phyloP scores from a whole-genome alignment of 176 grass and related monocot species.

The Avena eriantha region DNA sequence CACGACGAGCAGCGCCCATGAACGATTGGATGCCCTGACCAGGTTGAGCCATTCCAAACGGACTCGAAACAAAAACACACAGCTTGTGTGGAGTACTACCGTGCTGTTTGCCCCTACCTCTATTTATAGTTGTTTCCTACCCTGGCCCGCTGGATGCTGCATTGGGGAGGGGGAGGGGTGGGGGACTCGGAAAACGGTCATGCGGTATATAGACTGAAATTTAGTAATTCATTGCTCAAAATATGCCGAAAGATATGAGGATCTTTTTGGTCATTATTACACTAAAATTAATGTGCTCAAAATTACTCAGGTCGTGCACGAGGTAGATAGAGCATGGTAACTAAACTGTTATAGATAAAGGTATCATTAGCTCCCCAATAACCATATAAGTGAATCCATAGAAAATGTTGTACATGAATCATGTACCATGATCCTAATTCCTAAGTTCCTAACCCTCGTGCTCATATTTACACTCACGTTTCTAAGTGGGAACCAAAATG shows the following conservation, averaged over 20 bases:
- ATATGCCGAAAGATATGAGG: no score
- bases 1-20: neutral
- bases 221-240: no score
- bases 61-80: neutral
- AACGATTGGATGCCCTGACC: neutral
- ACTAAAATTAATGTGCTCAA: no score
- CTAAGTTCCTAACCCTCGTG: neutral
- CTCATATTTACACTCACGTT: neutral
- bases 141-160: neutral
- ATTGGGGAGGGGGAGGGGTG: neutral
- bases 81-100: neutral
- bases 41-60: neutral
- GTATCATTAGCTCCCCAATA: neutral
- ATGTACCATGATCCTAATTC: neutral
- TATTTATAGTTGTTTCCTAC: slow-evolving; percentile 6
- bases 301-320: no score
- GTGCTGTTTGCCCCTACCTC: neutral
- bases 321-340: no score
- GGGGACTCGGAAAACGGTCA: no score
- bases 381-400: neutral
- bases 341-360: no score
- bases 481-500: neutral
- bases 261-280: no score
- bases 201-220: no score
- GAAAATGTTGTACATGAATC: neutral